phyloP scores from a whole-genome alignment of 192 early-diverging fungal species.

The Neocallimastix lanati region DNA sequence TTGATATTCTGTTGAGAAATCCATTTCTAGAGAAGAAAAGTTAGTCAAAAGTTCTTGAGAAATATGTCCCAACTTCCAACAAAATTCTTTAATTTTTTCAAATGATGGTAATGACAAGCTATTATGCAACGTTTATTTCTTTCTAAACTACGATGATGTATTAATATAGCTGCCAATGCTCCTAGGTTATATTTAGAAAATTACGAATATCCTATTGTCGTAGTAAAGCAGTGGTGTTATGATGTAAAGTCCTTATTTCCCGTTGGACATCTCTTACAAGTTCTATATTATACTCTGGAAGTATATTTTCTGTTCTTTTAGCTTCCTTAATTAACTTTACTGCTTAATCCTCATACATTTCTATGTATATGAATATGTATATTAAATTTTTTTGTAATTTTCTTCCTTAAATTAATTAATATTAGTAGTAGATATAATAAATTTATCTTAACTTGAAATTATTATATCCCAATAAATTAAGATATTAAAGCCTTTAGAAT shows the following conservation, averaged over 20 bases:
- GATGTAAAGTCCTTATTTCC: conserved; percentile 45
- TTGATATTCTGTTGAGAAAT: conserved; percentile 48
- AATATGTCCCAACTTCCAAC: conserved; percentile 43
- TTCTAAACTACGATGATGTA: conserved; percentile 36
- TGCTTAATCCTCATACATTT: conserved; percentile 64
- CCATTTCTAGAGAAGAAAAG: conserved; percentile 31
- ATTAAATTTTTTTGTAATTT: too few relatives aligned
- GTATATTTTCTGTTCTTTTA: conserved; percentile 50
- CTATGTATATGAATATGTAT: too few relatives aligned
- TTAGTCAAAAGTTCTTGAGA: conserved; percentile 12
- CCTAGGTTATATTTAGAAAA: not conserved
- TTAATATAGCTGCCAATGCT: conserved; percentile 12
- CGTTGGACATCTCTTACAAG: conserved; percentile 57
- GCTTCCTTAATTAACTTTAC: conserved; percentile 60
- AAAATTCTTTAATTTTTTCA: conserved; percentile 43
- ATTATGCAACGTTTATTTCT: conserved; percentile 75
- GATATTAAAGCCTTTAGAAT: too few relatives aligned
- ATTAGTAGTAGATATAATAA: too few relatives aligned
- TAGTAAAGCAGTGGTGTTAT: not conserved
- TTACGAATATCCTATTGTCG: not conserved
- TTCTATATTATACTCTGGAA: conserved; percentile 63
- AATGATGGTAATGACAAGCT: conserved; percentile 60
- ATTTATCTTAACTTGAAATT: too few relatives aligned
- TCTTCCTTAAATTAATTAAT: too few relatives aligned
- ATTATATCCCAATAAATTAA: too few relatives aligned